These are phyloP conservation scores for Leccinum boreale DNA, from an alignment of 768 basidiomycete species.

Conservation along the genomic window DNA sequence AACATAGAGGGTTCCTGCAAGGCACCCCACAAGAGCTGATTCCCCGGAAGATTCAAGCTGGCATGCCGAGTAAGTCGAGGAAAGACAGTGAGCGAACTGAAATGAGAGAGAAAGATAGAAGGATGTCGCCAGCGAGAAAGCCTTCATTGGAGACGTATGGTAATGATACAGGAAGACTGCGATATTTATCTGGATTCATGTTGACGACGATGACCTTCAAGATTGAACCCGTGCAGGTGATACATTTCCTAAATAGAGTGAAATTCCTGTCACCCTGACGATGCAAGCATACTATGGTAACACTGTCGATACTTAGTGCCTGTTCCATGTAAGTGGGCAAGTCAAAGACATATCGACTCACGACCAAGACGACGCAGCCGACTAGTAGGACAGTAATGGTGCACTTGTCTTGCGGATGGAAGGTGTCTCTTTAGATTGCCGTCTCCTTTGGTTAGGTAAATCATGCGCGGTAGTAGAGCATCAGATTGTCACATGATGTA, in stretches of 20 bases:
- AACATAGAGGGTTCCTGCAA: constrained; percentile 57
- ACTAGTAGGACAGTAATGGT: not conserved
- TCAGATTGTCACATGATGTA: not conserved
- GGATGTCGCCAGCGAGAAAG: constrained; percentile 1
- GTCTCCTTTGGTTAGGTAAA: not conserved
- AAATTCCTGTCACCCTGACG: not conserved
- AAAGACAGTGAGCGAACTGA: constrained; percentile 32
- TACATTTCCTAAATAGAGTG: not conserved
- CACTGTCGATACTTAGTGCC: not conserved
- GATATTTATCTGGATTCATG: not conserved
- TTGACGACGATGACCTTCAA: not conserved
- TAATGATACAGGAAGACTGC: not conserved
- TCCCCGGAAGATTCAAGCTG: constrained; percentile 44
- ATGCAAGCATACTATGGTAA: not conserved
- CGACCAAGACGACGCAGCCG: not conserved
- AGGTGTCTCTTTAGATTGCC: not conserved
- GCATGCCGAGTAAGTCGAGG: constrained; percentile 45
- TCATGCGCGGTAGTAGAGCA: no score
- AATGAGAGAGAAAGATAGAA: constrained; percentile 1
- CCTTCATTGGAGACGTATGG: constrained; percentile 5
- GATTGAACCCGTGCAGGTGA: not conserved
- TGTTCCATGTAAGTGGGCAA: not conserved
- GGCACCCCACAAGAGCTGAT: constrained; percentile 52
- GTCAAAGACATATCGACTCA: not conserved
- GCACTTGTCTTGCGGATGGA: not conserved